Conservation (phyloP, 345 rosid species). For the Nasturtium officinale region DNA sequence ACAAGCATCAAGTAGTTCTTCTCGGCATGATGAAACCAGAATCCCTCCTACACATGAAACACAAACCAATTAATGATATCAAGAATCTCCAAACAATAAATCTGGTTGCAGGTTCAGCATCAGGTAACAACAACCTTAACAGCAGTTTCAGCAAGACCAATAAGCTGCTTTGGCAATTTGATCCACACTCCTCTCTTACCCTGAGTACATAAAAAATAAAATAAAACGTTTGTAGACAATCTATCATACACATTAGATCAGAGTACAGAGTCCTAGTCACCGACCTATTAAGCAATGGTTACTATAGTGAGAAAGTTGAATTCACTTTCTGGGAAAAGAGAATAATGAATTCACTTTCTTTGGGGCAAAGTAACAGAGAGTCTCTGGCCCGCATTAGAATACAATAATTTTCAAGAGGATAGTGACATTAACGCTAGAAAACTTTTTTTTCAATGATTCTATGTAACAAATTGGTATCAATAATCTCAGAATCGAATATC, state of each 20-base stretch:
- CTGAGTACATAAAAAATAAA: slow-evolving; percentile 47
- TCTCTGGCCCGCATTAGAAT: slow-evolving; percentile 25
- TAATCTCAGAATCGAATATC: background rate
- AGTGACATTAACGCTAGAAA: slow-evolving; percentile 9
- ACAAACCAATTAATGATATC: slow-evolving; percentile 1
- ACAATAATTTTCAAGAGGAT: slow-evolving; percentile 12
- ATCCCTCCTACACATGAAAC: slow-evolving; percentile 69
- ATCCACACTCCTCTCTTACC: slow-evolving; percentile 91
- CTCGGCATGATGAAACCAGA: slow-evolving; percentile 94
- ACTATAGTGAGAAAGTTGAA: slow-evolving; percentile 1
- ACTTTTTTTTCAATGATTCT: slow-evolving; percentile 8
- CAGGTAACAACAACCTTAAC: slow-evolving; percentile 61
- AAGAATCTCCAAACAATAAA: background rate
- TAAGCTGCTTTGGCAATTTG: slow-evolving; percentile 69
- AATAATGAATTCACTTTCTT: background rate
- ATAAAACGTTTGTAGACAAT: background rate
- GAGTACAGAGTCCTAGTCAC: background rate
- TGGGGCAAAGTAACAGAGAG: slow-evolving; percentile 7
- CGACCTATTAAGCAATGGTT: background rate
- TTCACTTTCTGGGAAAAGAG: background rate
- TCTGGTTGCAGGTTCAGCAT: background rate
- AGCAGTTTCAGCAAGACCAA: slow-evolving; percentile 69
- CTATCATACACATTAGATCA: background rate
- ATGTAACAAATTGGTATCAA: slow-evolving; percentile 1
- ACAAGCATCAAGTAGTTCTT: slow-evolving; percentile 78